These are phyloP conservation scores for Lepidium africanum DNA, from an alignment of 345 rosid species.

Conservation along the genomic window DNA sequence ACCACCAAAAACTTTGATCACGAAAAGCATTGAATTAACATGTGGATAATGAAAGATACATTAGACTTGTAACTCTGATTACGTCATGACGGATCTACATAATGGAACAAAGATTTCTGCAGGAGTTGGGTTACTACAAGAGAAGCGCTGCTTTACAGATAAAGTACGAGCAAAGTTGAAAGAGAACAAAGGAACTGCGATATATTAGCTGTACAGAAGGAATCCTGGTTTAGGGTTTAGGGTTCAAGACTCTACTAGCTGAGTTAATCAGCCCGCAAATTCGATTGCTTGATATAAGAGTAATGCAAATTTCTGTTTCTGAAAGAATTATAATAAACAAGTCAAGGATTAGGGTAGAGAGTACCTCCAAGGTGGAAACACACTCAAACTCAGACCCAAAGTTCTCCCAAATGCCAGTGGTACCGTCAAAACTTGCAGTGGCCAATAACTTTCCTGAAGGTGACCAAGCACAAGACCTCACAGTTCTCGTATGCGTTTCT, in stretches of 20 bases:
- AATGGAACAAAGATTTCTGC: neutral
- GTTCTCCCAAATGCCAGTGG: conserved; percentile 81
- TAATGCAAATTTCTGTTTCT: neutral
- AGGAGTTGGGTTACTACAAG: neutral
- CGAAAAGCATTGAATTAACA: neutral
- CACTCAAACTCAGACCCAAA: conserved; percentile 80
- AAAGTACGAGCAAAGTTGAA: neutral
- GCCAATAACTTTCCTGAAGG: conserved; percentile 71
- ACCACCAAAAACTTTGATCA: neutral
- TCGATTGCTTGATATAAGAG: neutral
- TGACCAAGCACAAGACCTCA: conserved; percentile 89
- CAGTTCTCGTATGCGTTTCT: conserved; percentile 80
- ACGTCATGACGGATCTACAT: neutral
- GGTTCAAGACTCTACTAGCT: neutral
- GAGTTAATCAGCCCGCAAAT: neutral
- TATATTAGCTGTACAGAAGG: neutral
- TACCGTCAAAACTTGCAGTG: conserved; percentile 90
- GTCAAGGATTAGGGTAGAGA: neutral
- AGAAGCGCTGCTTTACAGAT: neutral
- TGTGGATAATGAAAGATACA: neutral
- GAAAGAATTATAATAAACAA: neutral
- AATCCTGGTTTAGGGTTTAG: neutral
- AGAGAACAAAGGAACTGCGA: neutral
- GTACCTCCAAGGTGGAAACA: conserved; percentile 72
- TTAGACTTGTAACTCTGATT: neutral